A percentile compares a stretch with the other conserved stretches of the same genome.
phyloP scores from a whole-genome alignment of 2,329 filamentous ascomycete species.

The Cordyceps tenuipes region DNA sequence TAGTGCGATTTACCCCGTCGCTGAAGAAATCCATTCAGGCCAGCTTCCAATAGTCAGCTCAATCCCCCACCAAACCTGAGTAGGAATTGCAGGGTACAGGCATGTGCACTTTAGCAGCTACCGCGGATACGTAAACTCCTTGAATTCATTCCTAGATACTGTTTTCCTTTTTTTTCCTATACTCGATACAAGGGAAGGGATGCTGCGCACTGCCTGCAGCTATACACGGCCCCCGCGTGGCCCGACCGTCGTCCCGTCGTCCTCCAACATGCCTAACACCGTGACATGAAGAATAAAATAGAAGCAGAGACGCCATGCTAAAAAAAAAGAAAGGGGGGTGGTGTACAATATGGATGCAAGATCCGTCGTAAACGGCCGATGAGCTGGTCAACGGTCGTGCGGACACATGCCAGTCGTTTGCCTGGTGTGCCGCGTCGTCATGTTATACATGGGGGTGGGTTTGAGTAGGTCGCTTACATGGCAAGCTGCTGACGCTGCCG shows the following conservation, averaged over 20 bases:
- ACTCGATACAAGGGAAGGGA: constrained; percentile 32
- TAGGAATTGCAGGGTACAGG: too few species aligned
- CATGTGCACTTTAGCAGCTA: too few species aligned
- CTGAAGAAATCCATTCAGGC: too few species aligned
- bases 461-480: background rate
- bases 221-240: constrained; percentile 16
- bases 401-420: background rate
- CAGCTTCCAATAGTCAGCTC: too few species aligned
- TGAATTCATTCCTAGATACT: constrained; percentile 14
- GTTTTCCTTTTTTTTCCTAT: constrained; percentile 15
- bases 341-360: constrained; percentile 25
- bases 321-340: constrained; percentile 20
- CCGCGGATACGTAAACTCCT: background rate
- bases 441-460: constrained; percentile 3
- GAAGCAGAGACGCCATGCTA: constrained; percentile 29
- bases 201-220: constrained; percentile 24
- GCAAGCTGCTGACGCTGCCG: constrained; percentile 25
- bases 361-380: constrained; percentile 12
- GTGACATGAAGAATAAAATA: constrained; percentile 19
- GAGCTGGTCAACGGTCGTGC: constrained; percentile 1
- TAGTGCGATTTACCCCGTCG: too few species aligned
- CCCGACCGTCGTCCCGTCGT: background rate
- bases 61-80: too few species aligned
- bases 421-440: background rate
- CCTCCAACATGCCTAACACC: constrained; percentile 1